These are phyloP conservation scores for Starmera stellimalicola DNA, from an alignment of 1,139 yeast genomes.

Conservation along the genomic window DNA sequence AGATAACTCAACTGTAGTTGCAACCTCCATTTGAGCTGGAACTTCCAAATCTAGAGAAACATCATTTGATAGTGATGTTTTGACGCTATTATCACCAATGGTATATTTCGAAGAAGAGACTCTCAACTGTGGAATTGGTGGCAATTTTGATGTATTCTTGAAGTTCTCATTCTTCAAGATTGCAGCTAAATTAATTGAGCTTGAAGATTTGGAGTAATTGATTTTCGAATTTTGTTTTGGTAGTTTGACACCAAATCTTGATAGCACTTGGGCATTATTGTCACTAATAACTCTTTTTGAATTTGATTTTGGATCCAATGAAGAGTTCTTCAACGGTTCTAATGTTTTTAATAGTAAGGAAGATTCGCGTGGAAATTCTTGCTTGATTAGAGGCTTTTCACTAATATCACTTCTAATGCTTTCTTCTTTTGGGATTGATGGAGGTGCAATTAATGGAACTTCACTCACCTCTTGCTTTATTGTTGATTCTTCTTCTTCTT, in stretches of 20 bases:
- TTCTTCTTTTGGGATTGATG: neutral
- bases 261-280: constrained; percentile 32
- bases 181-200: constrained; percentile 32
- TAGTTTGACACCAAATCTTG: constrained; percentile 35
- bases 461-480: neutral
- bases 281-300: constrained; percentile 18
- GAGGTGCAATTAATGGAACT: neutral
- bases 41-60: constrained; percentile 18
- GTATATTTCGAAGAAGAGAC: constrained; percentile 16
- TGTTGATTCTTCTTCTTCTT: constrained; percentile 4
- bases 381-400: neutral
- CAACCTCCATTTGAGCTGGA: constrained; percentile 27
- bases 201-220: constrained; percentile 20
- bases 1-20: constrained; percentile 26
- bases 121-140: constrained; percentile 3
- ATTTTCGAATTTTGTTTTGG: constrained; percentile 13
- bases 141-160: neutral
- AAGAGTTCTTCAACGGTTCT: constrained; percentile 10
- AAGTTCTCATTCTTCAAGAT: constrained; percentile 19
- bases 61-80: constrained; percentile 8
- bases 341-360: constrained; percentile 10
- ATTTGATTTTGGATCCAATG: constrained; percentile 18
- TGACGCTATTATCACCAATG: constrained; percentile 2
- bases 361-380: constrained; percentile 7
- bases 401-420: neutral